Evolutionary conservation across 179 eudicot genomes (phyloP).

Genomic region (Sideroxylon spinosum): DNA sequence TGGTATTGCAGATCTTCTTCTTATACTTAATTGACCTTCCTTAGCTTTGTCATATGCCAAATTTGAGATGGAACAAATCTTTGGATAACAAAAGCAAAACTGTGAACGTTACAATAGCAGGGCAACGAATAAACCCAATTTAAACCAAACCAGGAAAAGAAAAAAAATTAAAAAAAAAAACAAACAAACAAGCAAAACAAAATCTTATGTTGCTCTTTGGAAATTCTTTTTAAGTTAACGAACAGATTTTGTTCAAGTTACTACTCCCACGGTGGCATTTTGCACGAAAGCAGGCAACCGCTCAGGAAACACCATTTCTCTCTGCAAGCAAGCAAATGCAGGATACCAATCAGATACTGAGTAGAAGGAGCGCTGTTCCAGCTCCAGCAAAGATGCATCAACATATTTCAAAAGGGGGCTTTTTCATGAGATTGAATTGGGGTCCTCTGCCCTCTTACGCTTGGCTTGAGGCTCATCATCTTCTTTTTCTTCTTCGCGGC

Average conservation of each 20-base stretch:
- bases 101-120: background rate
- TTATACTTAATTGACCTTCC: no score
- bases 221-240: background rate
- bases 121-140: background rate
- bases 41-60: no score
- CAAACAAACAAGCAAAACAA: background rate
- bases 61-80: no score
- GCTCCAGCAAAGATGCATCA: slow-evolving; percentile 12
- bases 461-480: slow-evolving; percentile 59
- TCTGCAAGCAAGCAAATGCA: slow-evolving; percentile 24
- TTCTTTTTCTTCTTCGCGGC: slow-evolving; percentile 23
- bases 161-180: background rate
- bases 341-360: slow-evolving; percentile 6
- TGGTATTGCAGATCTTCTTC: no score
- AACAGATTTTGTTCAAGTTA: background rate
- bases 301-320: background rate
- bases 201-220: background rate
- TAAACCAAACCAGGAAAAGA: background rate
- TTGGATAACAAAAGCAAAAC: no score
- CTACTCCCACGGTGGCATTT: slow-evolving; percentile 6
- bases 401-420: background rate
- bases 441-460: slow-evolving; percentile 70
- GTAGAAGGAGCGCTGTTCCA: slow-evolving; percentile 1
- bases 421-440: slow-evolving; percentile 39
- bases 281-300: background rate